These are phyloP conservation scores for Coemansia biformis DNA, from an alignment of 192 early-diverging fungal genomes.

Conservation along the genomic window DNA sequence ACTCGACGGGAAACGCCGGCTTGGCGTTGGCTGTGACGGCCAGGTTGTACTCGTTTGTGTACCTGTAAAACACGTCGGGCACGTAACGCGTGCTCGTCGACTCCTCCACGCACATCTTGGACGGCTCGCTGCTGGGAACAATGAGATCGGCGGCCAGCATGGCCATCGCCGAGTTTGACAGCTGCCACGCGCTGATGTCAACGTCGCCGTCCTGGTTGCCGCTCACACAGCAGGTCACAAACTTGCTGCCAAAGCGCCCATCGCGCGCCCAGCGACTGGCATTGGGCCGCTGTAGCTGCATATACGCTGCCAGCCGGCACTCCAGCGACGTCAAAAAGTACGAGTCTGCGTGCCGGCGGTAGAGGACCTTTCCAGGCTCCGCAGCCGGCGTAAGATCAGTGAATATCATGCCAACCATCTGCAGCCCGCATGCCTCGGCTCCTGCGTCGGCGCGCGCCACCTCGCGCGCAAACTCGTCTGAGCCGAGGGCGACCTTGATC, in stretches of 20 bases:
- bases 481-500: slow-evolving; percentile 54
- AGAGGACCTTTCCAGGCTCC: slow-evolving; percentile 73
- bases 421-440: slow-evolving; percentile 63
- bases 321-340: slow-evolving; percentile 93
- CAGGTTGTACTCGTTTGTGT: slow-evolving; percentile 90
- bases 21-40: slow-evolving; percentile 84
- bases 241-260: slow-evolving; percentile 84
- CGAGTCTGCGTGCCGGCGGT: slow-evolving; percentile 85
- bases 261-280: slow-evolving; percentile 64
- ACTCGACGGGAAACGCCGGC: slow-evolving; percentile 95
- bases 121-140: slow-evolving; percentile 82
- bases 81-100: slow-evolving; percentile 76
- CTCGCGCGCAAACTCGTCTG: slow-evolving; percentile 54
- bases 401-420: slow-evolving; percentile 83
- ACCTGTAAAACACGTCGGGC: slow-evolving; percentile 95
- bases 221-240: slow-evolving; percentile 92
- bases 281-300: slow-evolving; percentile 72
- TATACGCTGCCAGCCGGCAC: slow-evolving; percentile 75
- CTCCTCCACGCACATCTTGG: slow-evolving; percentile 78
- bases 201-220: slow-evolving; percentile 83
- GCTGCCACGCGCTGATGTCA: slow-evolving; percentile 83
- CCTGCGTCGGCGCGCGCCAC: slow-evolving; percentile 52
- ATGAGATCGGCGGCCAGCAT: slow-evolving; percentile 90
- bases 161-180: slow-evolving; percentile 83
- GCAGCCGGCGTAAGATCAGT: slow-evolving; percentile 87